Evolutionary conservation across 2,329 filamentous ascomycete genomes (phyloP).

Genomic region (Huntiella abstrusa): DNA sequence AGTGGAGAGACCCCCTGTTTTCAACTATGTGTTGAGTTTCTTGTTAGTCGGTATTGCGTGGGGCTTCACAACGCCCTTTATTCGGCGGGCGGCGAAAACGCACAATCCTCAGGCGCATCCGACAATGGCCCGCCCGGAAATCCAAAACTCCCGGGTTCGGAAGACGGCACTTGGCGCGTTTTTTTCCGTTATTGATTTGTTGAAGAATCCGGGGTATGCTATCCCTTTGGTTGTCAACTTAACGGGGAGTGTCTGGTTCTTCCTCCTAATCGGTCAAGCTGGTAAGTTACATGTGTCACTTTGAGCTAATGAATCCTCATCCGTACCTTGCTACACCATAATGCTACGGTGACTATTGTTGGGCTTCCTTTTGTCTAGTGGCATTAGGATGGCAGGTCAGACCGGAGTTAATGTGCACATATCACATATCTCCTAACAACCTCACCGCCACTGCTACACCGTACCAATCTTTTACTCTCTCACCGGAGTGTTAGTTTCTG

Average conservation of each 20-base stretch:
- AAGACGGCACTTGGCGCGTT: conserved; percentile 43
- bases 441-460: too few relatives aligned
- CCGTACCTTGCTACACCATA: too few relatives aligned
- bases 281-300: conserved; percentile 34
- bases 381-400: too few relatives aligned
- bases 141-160: conserved; percentile 40
- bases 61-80: conserved; percentile 86
- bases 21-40: conserved; percentile 80
- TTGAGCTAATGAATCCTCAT: too few relatives aligned
- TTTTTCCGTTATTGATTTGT: conserved; percentile 59
- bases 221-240: conserved; percentile 72
- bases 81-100: conserved; percentile 62
- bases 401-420: too few relatives aligned
- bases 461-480: too few relatives aligned
- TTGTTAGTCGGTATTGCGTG: conserved; percentile 80
- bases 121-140: conserved; percentile 29
- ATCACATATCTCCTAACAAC: too few relatives aligned
- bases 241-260: conserved; percentile 93
- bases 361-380: too few relatives aligned
- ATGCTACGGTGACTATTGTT: too few relatives aligned
- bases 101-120: conserved; percentile 47
- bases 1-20: conserved; percentile 26
- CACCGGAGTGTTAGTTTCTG: too few relatives aligned
- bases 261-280: conserved; percentile 77
- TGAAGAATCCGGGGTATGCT: conserved; percentile 68